Evolutionary conservation across 164 flowering plant species (phyloP).

Genomic region (Berberis vulgaris): DNA sequence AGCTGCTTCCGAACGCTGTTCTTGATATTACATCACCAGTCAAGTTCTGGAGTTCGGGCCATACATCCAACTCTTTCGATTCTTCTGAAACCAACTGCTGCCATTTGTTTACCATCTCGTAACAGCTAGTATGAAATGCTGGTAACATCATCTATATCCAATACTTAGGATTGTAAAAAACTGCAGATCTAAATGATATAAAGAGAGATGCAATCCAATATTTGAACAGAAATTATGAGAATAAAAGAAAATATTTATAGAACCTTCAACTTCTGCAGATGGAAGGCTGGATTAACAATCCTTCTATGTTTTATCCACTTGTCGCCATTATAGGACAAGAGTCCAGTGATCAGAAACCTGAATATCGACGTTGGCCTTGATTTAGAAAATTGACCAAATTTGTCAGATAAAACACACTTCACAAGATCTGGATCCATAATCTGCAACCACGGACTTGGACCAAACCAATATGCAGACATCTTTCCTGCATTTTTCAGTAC

Average conservation of each 20-base stretch:
- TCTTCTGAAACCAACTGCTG: conserved; percentile 3
- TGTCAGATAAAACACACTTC: conserved; percentile 13
- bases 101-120: conserved; percentile 8
- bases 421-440: conserved; percentile 21
- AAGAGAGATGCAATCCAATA: too few species aligned
- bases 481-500: conserved; percentile 2
- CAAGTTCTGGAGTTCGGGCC: conserved; percentile 6
- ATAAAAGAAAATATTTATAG: background rate
- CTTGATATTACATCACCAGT: conserved; percentile 14
- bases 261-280: conserved; percentile 25
- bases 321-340: conserved; percentile 12
- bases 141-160: conserved; percentile 7
- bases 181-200: background rate
- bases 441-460: conserved; percentile 17
- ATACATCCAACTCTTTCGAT: conserved; percentile 11
- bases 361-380: background rate
- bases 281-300: conserved; percentile 23
- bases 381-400: conserved; percentile 11
- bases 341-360: conserved; percentile 12
- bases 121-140: conserved; percentile 7
- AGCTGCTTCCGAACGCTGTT: conserved; percentile 8
- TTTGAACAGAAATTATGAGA: background rate
- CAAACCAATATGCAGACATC: conserved; percentile 15
- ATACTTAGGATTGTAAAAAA: background rate
- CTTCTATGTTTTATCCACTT: conserved; percentile 23